phyloP scores from a whole-genome alignment of 495 filamentous ascomycete genomes.

The Hyaloscypha bicolor region DNA sequence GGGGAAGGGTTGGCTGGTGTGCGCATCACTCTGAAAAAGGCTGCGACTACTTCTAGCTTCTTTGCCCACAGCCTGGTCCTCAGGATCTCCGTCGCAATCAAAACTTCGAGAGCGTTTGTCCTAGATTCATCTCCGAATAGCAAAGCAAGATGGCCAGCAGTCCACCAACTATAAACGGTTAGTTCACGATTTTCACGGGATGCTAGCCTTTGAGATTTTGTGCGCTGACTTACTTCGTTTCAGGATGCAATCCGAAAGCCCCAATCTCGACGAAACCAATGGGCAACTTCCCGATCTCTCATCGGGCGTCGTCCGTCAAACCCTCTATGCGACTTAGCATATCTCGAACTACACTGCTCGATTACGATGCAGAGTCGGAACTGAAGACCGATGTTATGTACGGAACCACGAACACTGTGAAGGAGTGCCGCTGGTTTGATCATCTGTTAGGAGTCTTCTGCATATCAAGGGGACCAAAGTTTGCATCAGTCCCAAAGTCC shows the following conservation, averaged over 20 bases:
- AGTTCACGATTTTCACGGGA: too few species aligned
- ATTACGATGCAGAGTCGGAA: slow-evolving; percentile 6
- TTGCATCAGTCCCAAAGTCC: not conserved
- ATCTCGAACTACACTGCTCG: slow-evolving; percentile 16
- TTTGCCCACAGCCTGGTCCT: not conserved
- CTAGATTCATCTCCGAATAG: too few species aligned
- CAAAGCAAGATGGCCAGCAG: too few species aligned
- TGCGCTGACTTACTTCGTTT: not conserved
- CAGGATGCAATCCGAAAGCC: not conserved
- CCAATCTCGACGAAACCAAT: not conserved
- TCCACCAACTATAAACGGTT: too few species aligned
- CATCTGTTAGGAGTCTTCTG: slow-evolving; percentile 11
- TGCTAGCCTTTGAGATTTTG: too few species aligned
- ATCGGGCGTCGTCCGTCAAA: slow-evolving; percentile 10
- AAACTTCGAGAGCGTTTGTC: too few species aligned
- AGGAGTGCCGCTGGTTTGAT: slow-evolving; percentile 10
- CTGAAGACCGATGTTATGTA: not conserved
- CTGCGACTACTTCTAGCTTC: not conserved
- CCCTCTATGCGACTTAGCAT: slow-evolving; percentile 9
- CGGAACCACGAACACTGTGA: not conserved
- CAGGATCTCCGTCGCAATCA: too few species aligned
- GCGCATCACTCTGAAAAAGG: too few species aligned
- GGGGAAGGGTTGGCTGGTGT: too few species aligned
- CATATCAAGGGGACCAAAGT: not conserved
- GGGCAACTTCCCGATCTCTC: slow-evolving; percentile 2